Conservation (phyloP, 257 asterid genomes). For the Knoxia roxburghii region DNA sequence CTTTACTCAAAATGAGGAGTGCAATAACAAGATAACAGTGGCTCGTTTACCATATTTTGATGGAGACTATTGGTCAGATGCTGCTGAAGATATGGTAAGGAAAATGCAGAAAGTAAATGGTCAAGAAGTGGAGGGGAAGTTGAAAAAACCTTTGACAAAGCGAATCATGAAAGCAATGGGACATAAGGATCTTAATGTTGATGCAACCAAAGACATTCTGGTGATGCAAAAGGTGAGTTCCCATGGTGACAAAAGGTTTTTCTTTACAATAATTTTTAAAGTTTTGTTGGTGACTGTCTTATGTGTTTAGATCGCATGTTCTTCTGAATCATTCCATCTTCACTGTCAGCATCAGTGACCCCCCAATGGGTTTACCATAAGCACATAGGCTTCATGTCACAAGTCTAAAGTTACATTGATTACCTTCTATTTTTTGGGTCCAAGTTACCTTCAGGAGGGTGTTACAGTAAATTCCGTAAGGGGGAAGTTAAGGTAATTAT, state of each 20-base stretch:
- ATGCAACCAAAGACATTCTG: conserved; percentile 46
- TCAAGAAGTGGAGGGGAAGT: conserved; percentile 28
- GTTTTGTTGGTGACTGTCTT: background rate
- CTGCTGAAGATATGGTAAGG: conserved; percentile 41
- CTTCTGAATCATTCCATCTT: background rate
- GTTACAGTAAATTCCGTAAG: too few species aligned
- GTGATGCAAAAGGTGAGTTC: conserved; percentile 45
- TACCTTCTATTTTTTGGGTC: too few species aligned
- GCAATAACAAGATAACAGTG: conserved; percentile 50
- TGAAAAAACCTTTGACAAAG: conserved; percentile 32
- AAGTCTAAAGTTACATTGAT: background rate
- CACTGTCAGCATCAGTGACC: background rate
- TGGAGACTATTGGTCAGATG: conserved; percentile 65
- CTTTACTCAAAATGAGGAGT: conserved; percentile 43
- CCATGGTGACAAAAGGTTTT: too few species aligned
- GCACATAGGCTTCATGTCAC: background rate
- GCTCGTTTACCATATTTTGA: conserved; percentile 73
- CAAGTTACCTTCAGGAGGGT: too few species aligned
- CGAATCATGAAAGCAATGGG: conserved; percentile 57
- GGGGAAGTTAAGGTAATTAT: background rate
- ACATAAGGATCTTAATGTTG: conserved; percentile 34
- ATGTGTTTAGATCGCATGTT: background rate
- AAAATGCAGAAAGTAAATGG: conserved; percentile 31
- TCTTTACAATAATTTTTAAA: too few species aligned
- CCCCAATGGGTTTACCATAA: background rate